Evolutionary conservation across 495 filamentous ascomycete genomes (phyloP), one percentile per base, ranked within the genome.

Genomic region (Cairneyella variabilis): DNA sequence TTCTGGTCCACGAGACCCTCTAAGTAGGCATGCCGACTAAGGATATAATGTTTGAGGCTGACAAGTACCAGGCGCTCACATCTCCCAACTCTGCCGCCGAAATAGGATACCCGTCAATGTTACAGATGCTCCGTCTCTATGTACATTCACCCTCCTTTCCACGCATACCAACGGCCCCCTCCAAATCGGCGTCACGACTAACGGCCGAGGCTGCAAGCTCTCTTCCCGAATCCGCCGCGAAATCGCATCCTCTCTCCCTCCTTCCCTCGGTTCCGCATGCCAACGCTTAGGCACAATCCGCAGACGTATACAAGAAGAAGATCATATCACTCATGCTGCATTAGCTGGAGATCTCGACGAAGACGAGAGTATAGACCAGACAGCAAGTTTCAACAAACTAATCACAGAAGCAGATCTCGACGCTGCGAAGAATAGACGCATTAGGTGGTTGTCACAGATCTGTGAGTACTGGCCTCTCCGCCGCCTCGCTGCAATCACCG

Each of bases 381-480:
- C 76, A n/a, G 80, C 90, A 0, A 79, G 76, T 0, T 96, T 98
- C 69, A 98, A 98, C 65, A 81, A 81, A 48, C 70, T 97, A 0
- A 77, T 97, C 8, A 72, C 71, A 9, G 86, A 89, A 43, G 78
- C 79, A 49, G 90, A 92, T 60, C 67, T 76, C 3, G 84, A 88
- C 42, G 87, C 86, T 2, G 82, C 82, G 7, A 90, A 87, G 68
- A 89, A 79, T 16, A 76, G 95, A 44, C 76, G 93, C 36, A 90
- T 95, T 73, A 82, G 93, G 21, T 98, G 95, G 95, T 70, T 98
- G 2, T 82, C 85, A 16, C 93, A 98, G 65, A 91, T 98, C 16
- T 98, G 95, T 76, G 93, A 98, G 73, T 98, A 98, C 69, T 98
- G 95, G 95, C 91, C 93, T 1, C 74, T 98, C 18, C 81, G 80